Evolutionary conservation across 2,329 filamentous ascomycete genomes (phyloP), one percentile per base, ranked within the genome.

Genomic region (Ustulina deusta): DNA sequence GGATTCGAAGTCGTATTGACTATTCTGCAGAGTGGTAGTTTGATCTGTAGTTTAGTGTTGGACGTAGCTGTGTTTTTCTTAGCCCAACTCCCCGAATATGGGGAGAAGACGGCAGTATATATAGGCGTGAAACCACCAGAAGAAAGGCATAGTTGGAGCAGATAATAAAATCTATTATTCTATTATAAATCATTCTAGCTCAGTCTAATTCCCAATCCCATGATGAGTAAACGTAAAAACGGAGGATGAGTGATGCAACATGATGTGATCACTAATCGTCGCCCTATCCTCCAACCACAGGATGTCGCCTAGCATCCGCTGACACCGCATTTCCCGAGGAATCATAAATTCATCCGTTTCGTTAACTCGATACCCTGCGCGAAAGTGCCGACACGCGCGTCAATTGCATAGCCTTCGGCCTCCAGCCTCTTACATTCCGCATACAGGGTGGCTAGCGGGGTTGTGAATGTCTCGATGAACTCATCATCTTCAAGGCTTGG

Each of bases 281-380:
- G 22, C 10, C 27, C 40, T 32, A 22, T 42, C 13, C 20, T 48
- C 36, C 13, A 55, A 46, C 22, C n/a, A n/a, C 17, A 46, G 22
- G 20, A 2, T n/a, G 10, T 27, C 46, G 29, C 40, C 9, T 60
- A 22, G 51, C 15, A 27, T 3, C 13, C 25, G 10, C 32, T 6
- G 27, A 58, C 1, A 38, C 10, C 6, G 11, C 40, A 6, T 15
- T 51, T 10, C n/a, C 44, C 42, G 42, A 55, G n/a, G 22, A 62
- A 65, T 70, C 57, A 72, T 38, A 70, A 66, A 32, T 81, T 82
- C 64, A 86, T 82, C 69, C 80, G 79, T 81, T 89, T 91, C 22
- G 90, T 90, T 69, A 93, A 81, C 76, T 94, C 89, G 67, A 95
- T 89, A 0, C 92, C 92, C 78, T 95, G 92, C 0, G 92, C 93